Evolutionary conservation across 768 basidiomycete species (phyloP).

Genomic region (Aureoboletus auriporus): DNA sequence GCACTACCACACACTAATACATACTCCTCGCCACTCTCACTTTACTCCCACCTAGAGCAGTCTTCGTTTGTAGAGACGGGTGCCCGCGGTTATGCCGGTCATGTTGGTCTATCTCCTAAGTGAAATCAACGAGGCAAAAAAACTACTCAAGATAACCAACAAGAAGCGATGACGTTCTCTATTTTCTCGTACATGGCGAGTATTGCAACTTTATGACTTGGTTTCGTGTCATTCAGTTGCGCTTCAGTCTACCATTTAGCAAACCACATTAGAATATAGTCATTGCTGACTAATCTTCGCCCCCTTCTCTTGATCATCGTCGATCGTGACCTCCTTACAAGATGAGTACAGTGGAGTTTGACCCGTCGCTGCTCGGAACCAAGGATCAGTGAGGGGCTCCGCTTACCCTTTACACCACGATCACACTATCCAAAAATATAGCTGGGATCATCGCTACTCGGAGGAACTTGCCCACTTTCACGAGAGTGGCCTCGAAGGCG

Average conservation of each 20-base stretch:
- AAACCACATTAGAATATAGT: constrained; percentile 13
- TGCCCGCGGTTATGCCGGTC: too few species aligned
- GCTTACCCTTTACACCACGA: neutral
- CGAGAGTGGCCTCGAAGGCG: constrained; percentile 80
- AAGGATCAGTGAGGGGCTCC: constrained; percentile 64
- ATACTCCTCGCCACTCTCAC: constrained; percentile 13
- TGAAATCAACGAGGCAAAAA: too few species aligned
- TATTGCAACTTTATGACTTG: too few species aligned
- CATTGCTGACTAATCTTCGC: constrained; percentile 16
- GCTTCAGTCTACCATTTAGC: constrained; percentile 12
- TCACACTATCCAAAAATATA: constrained; percentile 22
- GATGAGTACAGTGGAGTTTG: constrained; percentile 44
- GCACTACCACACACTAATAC: constrained; percentile 8
- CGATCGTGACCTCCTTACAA: neutral
- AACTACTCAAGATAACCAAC: too few species aligned
- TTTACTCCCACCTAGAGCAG: neutral
- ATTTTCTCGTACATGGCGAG: too few species aligned
- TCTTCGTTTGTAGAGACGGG: too few species aligned
- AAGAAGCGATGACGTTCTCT: too few species aligned
- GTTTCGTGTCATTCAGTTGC: too few species aligned
- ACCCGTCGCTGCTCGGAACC: constrained; percentile 73
- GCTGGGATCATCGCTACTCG: constrained; percentile 78
- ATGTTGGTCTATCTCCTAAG: too few species aligned
- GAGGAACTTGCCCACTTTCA: constrained; percentile 68
- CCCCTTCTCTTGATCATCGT: neutral